Evolutionary conservation across 1,139 yeast genomes (phyloP).

Genomic region (Suhomyces ambrosiae): DNA sequence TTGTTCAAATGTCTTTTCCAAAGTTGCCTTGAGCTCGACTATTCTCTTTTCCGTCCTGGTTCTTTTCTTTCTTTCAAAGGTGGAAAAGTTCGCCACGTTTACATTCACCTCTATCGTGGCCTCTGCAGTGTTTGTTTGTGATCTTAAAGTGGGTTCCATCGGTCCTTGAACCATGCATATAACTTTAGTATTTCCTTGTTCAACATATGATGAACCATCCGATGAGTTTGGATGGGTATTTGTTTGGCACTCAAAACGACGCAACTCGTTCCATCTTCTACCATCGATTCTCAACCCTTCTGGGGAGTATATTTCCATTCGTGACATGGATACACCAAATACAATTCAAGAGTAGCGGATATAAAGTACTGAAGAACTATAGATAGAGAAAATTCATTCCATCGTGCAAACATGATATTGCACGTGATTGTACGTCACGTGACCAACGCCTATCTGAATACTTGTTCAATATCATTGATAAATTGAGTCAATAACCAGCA

Average conservation of each 20-base stretch:
- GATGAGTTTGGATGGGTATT: conserved; percentile 87
- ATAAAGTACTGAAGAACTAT: neutral
- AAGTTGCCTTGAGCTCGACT: conserved; percentile 71
- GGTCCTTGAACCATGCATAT: conserved; percentile 90
- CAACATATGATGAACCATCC: conserved; percentile 91
- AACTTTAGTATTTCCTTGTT: conserved; percentile 90
- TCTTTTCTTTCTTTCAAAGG: conserved; percentile 72
- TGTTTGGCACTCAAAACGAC: conserved; percentile 76
- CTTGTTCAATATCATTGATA: conserved; percentile 42
- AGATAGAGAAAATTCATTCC: conserved; percentile 6
- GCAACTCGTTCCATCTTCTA: conserved; percentile 89
- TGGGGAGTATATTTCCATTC: conserved; percentile 85
- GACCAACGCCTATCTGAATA: neutral
- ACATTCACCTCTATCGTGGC: conserved; percentile 69
- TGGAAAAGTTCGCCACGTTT: conserved; percentile 78
- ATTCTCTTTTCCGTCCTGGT: conserved; percentile 66
- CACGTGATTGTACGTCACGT: conserved; percentile 8
- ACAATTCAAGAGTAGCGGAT: too few species aligned
- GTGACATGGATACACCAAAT: too few species aligned
- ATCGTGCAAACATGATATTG: conserved; percentile 1
- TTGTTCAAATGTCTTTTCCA: conserved; percentile 80
- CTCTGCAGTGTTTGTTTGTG: conserved; percentile 44
- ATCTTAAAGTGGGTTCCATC: conserved; percentile 67
- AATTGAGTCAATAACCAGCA: conserved; percentile 63
- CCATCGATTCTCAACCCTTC: conserved; percentile 94